Base-by-base conservation (phyloP, 1,284 basidiomycete genomes). In the Marasmius fiardii region DNA sequence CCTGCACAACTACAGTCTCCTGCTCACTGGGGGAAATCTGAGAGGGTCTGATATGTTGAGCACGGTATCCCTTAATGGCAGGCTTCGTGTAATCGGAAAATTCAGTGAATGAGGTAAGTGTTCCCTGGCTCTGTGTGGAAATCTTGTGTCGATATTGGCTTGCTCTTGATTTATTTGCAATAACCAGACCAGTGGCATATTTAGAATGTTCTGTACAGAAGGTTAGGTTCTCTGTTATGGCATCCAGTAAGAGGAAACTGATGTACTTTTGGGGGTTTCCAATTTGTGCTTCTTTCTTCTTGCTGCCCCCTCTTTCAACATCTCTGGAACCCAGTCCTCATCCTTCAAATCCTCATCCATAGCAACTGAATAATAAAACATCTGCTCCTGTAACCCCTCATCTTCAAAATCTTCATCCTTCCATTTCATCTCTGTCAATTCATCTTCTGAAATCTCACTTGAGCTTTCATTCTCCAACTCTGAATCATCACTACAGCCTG, bases 271-370 rank as follows among this genome's bases (percentile, higher is more conserved):
- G 24, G n/a, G 50, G 54, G 12, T 21, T 43, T 18, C 18, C 33
- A 21, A n/a, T 37, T 52, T 23, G 7, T 14, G 18, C 44, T 50
- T 50, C 51, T 57, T 55, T 47, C 43, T 33, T 33, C 48, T 53
- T 48, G 7, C 28, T 58, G 14, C 44, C 11, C 56, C 41, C 34
- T 43, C 24, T 26, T 47, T 53, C 31, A 60, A 31, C 10, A 12
- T 16, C 18, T 26, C 26, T 34, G 60, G 64, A 37, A 65, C 37
- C 61, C 60, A 64, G 37, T 65, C 60, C 14, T 50, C 44, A 59
- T 64, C 54, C 12, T 53, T 41, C 21, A 35, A 35, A 52, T 64
- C 58, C 39, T 61, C 54, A 26, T 54, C 51, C 18, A 58, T 43
- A 12, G 55, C 45, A 12, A 21, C 43, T 8, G 50, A 59, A 24